Conservation (phyloP, 768 basidiomycete genomes). For the Russula olivacea region DNA sequence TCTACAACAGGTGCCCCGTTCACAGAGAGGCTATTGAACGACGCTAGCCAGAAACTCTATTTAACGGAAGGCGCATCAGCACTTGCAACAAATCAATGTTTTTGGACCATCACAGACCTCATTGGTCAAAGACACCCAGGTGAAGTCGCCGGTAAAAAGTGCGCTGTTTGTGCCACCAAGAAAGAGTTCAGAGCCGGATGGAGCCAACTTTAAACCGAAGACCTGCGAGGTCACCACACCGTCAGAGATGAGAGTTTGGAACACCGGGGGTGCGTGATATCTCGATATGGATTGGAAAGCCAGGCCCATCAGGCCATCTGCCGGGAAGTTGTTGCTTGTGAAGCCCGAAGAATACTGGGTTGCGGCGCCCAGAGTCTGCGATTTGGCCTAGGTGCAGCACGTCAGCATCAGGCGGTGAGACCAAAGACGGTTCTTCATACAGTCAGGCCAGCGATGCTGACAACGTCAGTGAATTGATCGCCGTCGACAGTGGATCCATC, state of each 20-base stretch:
- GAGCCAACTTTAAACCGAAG: slow-evolving; percentile 46
- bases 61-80: background rate
- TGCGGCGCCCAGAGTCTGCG: slow-evolving; percentile 43
- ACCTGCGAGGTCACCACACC: slow-evolving; percentile 32
- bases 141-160: slow-evolving; percentile 15
- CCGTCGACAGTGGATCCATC: slow-evolving; percentile 39
- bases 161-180: slow-evolving; percentile 21
- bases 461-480: slow-evolving; percentile 39
- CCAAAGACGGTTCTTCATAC: background rate
- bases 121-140: slow-evolving; percentile 8
- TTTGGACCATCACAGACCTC: background rate
- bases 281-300: slow-evolving; percentile 30
- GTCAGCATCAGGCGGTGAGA: background rate
- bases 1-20: slow-evolving; percentile 21
- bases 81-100: background rate
- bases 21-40: slow-evolving; percentile 27
- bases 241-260: slow-evolving; percentile 41
- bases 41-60: slow-evolving; percentile 24
- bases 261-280: slow-evolving; percentile 27
- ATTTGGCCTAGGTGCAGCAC: slow-evolving; percentile 28
- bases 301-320: slow-evolving; percentile 43
- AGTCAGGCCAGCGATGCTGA: slow-evolving; percentile 35
- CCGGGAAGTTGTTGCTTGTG: slow-evolving; percentile 25
- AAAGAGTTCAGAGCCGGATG: slow-evolving; percentile 37
- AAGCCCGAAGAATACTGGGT: slow-evolving; percentile 35